These are phyloP conservation scores for Schrenkiella parvula DNA, from an alignment of 345 rosid species.

Conservation along the genomic window DNA sequence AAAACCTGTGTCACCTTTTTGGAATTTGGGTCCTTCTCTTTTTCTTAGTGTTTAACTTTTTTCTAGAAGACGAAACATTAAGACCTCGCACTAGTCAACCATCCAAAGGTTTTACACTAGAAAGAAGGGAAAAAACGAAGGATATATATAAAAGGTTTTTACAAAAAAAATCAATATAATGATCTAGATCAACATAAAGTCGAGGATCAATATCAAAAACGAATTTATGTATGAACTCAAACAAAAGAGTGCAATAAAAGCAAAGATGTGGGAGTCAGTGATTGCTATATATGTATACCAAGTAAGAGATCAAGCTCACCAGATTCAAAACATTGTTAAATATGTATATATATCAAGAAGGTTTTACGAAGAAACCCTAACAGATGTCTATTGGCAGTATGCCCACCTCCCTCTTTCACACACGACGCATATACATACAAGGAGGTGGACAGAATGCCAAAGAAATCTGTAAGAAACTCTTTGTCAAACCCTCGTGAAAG, in stretches of 20 bases:
- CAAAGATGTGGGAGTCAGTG: background rate
- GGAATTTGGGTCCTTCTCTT: conserved; percentile 12
- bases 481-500: conserved; percentile 73
- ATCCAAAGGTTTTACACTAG: background rate
- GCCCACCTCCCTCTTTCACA: conserved; percentile 64
- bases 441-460: conserved; percentile 97
- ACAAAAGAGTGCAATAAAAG: background rate
- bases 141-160: background rate
- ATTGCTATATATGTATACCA: too few relatives aligned
- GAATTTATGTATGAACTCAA: background rate
- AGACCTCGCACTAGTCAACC: conserved; percentile 15
- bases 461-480: conserved; percentile 67
- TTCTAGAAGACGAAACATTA: conserved; percentile 12
- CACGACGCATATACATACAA: background rate
- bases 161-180: background rate
- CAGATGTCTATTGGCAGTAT: conserved; percentile 82
- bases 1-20: conserved; percentile 20
- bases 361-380: conserved; percentile 81
- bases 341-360: conserved; percentile 35
- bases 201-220: background rate
- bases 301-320: conserved; percentile 2
- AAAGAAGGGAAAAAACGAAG: background rate
- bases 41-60: conserved; percentile 4
- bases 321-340: background rate
- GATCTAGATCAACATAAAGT: background rate